A percentile compares a stretch with the other conserved stretches of the same genome.
Conservation (phyloP, 208 protist species). For the Wallacemonas collosoma region DNA sequence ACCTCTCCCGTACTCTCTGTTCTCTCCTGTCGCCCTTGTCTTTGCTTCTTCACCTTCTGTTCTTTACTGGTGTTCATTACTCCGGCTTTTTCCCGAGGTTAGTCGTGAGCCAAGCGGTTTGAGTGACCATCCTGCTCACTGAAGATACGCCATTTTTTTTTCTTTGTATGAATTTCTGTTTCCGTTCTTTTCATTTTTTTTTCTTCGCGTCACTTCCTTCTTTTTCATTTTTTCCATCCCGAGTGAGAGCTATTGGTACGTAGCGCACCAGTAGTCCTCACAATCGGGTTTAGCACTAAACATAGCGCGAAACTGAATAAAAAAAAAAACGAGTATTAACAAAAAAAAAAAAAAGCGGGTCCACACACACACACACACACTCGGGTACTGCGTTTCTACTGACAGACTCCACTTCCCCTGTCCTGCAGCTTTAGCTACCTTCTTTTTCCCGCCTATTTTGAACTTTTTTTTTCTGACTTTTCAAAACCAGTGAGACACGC, state of each 20-base stretch:
- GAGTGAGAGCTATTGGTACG: neutral
- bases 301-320: neutral
- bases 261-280: neutral
- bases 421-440: neutral
- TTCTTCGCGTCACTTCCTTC: neutral
- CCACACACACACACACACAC: no score
- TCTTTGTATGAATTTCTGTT: neutral
- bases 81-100: neutral
- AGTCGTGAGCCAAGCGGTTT: neutral
- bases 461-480: neutral
- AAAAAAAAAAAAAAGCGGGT: neutral
- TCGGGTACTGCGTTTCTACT: no score
- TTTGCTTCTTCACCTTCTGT: neutral
- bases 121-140: neutral
- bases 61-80: neutral
- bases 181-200: neutral
- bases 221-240: neutral
- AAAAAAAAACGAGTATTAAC: neutral
- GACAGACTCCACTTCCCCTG: no score
- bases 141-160: neutral
- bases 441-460: neutral
- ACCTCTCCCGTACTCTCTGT: no score
- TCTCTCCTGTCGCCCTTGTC: no score
- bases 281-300: neutral
- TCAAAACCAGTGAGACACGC: neutral